Evolutionary conservation across 2,329 filamentous ascomycete species (phyloP), one percentile per base, ranked within the genome.

Genomic region (Didymellaceae sp.): DNA sequence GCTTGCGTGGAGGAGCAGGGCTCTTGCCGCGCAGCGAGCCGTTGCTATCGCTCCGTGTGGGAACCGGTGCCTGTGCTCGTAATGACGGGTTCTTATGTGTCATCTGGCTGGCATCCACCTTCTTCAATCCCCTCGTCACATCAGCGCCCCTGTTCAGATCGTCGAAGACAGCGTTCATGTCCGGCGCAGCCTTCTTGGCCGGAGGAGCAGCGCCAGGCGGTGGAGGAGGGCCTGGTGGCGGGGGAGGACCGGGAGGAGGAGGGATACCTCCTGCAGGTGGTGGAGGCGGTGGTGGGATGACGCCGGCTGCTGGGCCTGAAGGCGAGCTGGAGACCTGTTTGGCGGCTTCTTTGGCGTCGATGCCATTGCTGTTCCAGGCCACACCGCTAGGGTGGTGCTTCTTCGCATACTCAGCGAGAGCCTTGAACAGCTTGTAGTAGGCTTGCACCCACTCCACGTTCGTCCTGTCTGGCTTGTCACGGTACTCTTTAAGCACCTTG

Each of bases 51-150:
- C 80, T 81, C 49, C 82, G 77, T 49, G 80, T 80, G 1, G 89
- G 81, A 3, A 93, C 90, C 2, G 84, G 82, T 10, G 89, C 88
- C 54, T 80, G 80, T 18, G 89, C 83, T 56, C 94, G 87, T 50
- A 99, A 80, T 8, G 86, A 85, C 11, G 94, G 94, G 75, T 99
- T 99, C 80, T 97, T 97, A 77, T 99, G 94, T 53, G 94, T 99
- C 93, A 97, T 97, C 74, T 97, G 82, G 45, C 89, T 94, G 70
- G 87, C 88, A 77, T 97, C 93, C 40, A 99, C 94, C 79, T 97
- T 99, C 61, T 89, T 88, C 26, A 99, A 81, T 24, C 89, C 87
- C 59, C 90, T 86, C 4, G 94, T 99, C 52, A 99, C 90, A n/a
- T 84, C 81, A 53, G 90, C 86, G 49, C 94, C 94, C 71, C 88